phyloP scores from a whole-genome alignment of 2,329 filamentous ascomycete species.

The Phymatotrichopsis omnivora region DNA sequence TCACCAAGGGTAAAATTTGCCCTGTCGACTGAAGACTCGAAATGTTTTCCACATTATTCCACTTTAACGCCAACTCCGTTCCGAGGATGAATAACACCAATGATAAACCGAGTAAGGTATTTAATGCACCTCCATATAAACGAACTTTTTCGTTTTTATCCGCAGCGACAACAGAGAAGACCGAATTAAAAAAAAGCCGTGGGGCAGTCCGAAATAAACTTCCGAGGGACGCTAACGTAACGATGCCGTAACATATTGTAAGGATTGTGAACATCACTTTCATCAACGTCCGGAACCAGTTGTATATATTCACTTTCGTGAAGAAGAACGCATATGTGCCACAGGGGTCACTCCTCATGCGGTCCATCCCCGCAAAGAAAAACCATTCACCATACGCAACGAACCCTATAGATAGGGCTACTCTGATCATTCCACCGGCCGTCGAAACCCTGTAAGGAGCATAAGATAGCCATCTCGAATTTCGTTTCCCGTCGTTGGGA shows the following conservation, averaged over 20 bases:
- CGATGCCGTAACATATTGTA: neutral
- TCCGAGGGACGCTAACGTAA: too few relatives aligned
- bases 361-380: constrained; percentile 21
- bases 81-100: constrained; percentile 22
- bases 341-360: constrained; percentile 14
- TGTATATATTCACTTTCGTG: constrained; percentile 17
- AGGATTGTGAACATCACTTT: constrained; percentile 16
- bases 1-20: constrained; percentile 27
- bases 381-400: constrained; percentile 24
- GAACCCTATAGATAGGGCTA: constrained; percentile 11
- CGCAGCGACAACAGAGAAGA: too few relatives aligned
- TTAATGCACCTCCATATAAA: too few relatives aligned
- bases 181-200: too few relatives aligned
- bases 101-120: neutral
- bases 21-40: constrained; percentile 26
- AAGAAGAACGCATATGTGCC: constrained; percentile 22
- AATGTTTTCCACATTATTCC: constrained; percentile 30
- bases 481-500: neutral
- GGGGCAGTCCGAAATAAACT: too few relatives aligned
- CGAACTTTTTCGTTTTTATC: too few relatives aligned
- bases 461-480: too few relatives aligned
- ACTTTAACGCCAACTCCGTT: constrained; percentile 28
- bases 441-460: constrained; percentile 8
- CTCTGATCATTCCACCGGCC: constrained; percentile 6
- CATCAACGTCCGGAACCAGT: constrained; percentile 19